These are phyloP conservation scores for Myriosclerotinia duriaeana DNA, from an alignment of 2,329 filamentous ascomycete genomes.

Conservation along the genomic window DNA sequence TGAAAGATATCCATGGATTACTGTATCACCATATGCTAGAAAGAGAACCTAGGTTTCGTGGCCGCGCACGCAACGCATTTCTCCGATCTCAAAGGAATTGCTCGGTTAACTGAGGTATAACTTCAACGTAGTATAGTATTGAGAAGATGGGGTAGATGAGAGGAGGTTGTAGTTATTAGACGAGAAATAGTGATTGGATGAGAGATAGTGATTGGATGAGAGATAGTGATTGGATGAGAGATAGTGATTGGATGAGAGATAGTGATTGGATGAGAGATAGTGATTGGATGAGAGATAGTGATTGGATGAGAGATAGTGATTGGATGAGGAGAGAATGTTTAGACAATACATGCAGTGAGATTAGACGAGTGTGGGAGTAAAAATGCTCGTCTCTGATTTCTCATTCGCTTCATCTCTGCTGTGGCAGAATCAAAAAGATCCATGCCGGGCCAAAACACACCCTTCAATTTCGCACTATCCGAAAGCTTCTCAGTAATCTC, in stretches of 20 bases:
- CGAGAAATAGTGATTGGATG: no score
- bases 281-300: not conserved
- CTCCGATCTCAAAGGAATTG: no score
- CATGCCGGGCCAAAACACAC: conserved; percentile 73
- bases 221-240: not conserved
- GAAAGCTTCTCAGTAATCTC: conserved; percentile 32
- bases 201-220: not conserved
- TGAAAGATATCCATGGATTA: no score
- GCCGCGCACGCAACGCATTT: no score
- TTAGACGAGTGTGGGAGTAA: no score
- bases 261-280: not conserved
- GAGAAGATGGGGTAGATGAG: not conserved
- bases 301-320: not conserved
- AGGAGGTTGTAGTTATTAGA: not conserved
- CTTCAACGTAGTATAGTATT: not conserved
- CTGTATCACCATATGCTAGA: no score
- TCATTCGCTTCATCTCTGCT: conserved; percentile 67
- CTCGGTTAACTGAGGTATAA: not conserved
- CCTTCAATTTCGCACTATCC: conserved; percentile 56
- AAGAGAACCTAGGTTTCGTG: no score
- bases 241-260: not conserved
- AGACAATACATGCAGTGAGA: no score
- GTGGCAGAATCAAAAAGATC: conserved; percentile 78
- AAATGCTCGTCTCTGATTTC: conserved; percentile 61
- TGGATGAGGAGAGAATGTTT: no score